These are phyloP conservation scores for Xylaria sp. DNA, from an alignment of 2,329 filamentous ascomycete species.

Conservation along the genomic window DNA sequence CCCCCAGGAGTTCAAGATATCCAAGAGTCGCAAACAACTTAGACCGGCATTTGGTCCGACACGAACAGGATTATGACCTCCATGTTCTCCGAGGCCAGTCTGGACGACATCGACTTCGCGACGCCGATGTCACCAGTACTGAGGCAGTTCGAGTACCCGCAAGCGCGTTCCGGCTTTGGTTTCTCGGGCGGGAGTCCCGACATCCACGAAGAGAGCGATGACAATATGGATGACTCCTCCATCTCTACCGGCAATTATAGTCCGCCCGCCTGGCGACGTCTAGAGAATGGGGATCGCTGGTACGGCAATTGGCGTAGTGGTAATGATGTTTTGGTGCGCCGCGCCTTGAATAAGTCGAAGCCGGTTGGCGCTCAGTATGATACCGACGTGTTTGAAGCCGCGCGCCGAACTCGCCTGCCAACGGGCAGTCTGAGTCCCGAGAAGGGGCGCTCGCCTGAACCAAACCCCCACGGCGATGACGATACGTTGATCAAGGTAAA, in stretches of 20 bases:
- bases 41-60: conserved; percentile 16
- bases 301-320: conserved; percentile 56
- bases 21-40: conserved; percentile 6
- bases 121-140: conserved; percentile 39
- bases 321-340: conserved; percentile 48
- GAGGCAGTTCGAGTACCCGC: conserved; percentile 37
- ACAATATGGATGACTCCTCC: conserved; percentile 37
- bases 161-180: conserved; percentile 40
- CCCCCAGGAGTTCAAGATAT: neutral
- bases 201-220: conserved; percentile 37
- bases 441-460: conserved; percentile 47
- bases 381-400: conserved; percentile 42
- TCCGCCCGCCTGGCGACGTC: conserved; percentile 56
- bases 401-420: conserved; percentile 51
- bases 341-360: conserved; percentile 34
- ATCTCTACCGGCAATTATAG: conserved; percentile 53
- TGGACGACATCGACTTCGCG: conserved; percentile 47
- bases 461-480: conserved; percentile 31
- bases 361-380: conserved; percentile 24
- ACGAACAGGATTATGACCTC: conserved; percentile 22
- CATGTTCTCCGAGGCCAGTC: conserved; percentile 43
- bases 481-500: conserved; percentile 38
- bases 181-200: conserved; percentile 35
- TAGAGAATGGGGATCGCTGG: conserved; percentile 54
- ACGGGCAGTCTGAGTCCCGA: conserved; percentile 52